phyloP scores from a whole-genome alignment of 108 stramenopile genomes.

The Cyclotella sp. region DNA sequence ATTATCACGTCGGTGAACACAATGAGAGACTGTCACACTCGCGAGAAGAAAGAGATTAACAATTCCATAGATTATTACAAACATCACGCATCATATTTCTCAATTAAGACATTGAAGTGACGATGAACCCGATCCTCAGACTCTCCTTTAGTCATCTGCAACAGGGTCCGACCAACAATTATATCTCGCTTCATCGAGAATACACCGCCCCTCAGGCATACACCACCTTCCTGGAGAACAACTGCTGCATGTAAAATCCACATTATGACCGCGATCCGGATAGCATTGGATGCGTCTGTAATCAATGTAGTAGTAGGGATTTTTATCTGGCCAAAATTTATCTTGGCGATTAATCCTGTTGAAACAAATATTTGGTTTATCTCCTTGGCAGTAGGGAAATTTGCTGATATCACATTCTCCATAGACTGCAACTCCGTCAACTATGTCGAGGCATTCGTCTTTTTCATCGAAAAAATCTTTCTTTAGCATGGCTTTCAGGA shows the following conservation, averaged over 20 bases:
- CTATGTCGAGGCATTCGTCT: conserved; percentile 41
- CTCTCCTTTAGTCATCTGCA: neutral
- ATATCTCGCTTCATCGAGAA: conserved; percentile 52
- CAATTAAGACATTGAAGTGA: neutral
- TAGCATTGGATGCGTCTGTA: conserved; percentile 58
- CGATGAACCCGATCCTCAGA: neutral
- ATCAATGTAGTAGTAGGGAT: conserved; percentile 62
- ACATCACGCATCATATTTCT: neutral
- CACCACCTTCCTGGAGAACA: conserved; percentile 59
- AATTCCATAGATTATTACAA: too few relatives aligned
- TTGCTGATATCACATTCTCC: conserved; percentile 50
- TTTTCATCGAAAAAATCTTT: conserved; percentile 41
- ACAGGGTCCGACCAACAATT: conserved; percentile 33
- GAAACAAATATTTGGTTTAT: conserved; percentile 54
- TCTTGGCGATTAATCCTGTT: conserved; percentile 61
- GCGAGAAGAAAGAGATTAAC: too few relatives aligned
- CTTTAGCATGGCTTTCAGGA: conserved; percentile 43
- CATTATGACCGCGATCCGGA: conserved; percentile 41
- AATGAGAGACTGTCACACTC: too few relatives aligned
- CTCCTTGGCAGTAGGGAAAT: conserved; percentile 51
- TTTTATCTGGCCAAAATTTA: conserved; percentile 55
- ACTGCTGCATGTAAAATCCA: conserved; percentile 53
- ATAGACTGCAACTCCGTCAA: conserved; percentile 25
- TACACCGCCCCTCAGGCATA: conserved; percentile 49
- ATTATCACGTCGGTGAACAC: too few relatives aligned